A percentile compares a stretch with the other conserved stretches of the same genome.
Conservation (phyloP, 345 rosid genomes). For the Salix exigua region DNA sequence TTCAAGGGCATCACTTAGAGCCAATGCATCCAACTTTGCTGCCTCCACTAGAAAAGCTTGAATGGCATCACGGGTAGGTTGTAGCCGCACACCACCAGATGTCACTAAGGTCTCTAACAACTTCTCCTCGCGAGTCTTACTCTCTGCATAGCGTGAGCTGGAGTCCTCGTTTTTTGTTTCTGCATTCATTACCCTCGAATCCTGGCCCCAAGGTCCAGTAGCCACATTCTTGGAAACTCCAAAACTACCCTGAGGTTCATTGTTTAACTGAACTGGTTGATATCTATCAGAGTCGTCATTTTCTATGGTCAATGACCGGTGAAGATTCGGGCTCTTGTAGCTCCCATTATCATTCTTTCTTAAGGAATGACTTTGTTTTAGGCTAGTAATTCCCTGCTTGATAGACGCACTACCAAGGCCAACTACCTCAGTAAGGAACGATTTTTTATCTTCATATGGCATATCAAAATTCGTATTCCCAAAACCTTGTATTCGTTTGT, state of each 20-base stretch:
- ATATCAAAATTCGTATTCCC: conserved; percentile 79
- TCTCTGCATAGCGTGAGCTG: conserved; percentile 41
- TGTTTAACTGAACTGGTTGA: conserved; percentile 58
- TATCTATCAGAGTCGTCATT: conserved; percentile 56
- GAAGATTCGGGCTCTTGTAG: conserved; percentile 79
- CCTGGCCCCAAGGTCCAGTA: conserved; percentile 63
- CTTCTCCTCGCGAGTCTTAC: conserved; percentile 80
- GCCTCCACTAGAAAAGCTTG: conserved; percentile 81
- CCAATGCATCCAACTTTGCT: conserved; percentile 70
- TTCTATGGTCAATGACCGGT: conserved; percentile 80
- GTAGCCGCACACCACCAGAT: conserved; percentile 89
- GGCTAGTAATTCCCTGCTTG: conserved; percentile 80
- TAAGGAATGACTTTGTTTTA: conserved; percentile 60
- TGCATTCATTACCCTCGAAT: conserved; percentile 36
- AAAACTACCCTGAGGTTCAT: conserved; percentile 42
- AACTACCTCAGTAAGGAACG: conserved; percentile 90
- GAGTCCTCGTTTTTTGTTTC: conserved; percentile 44
- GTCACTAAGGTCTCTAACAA: conserved; percentile 90
- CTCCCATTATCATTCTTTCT: conserved; percentile 73
- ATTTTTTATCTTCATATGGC: conserved; percentile 75
- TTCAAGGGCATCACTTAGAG: conserved; percentile 74
- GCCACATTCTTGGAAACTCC: conserved; percentile 42
- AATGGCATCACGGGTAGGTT: conserved; percentile 93
- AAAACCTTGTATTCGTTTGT: conserved; percentile 84
- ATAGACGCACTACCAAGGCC: conserved; percentile 93